Base-by-base conservation (phyloP, 176 grass and related monocot species). In the Oryza glaberrima region DNA sequence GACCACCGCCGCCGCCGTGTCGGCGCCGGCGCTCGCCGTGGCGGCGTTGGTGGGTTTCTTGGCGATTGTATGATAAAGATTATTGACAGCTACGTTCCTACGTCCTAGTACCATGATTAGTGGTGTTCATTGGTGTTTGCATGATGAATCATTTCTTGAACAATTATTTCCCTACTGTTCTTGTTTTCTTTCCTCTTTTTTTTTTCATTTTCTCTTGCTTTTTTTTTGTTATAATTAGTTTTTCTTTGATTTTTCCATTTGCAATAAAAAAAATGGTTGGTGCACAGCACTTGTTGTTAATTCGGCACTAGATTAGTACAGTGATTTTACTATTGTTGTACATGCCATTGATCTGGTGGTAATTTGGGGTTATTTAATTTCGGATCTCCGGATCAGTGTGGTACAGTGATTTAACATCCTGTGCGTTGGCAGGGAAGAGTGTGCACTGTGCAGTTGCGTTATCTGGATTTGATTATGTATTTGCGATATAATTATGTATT, bases 1-100 rank as follows among this genome's bases (percentile, higher is more conserved):
- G 7, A 3, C 77, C 4, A 3, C 77, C 4, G 1, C 12, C 0
- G 68, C 22, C 71, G 61, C 68, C 38, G 80, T 77, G 8, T 86
- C 84, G 3, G 77, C 71, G 70, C 34, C 72, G 19, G 70, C 71
- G 5, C 70, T 87, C 69, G 8, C 64, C 3, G 51, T 1, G 65
- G 13, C 84, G 28, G 85, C 81, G 0, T 22, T 87, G 70, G 35
- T 84, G 70, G 89, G 89, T 5, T 47, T 91, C 52, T 71, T 91
- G 71, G 85, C 6, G 76, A 6, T 75, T 45, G 65, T 81, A 76
- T 87, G 74, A 52, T 63, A 61, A 61, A 51, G 40, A 41, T 41
- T 41, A 4, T 67, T 14, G 26, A 22, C 16, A 3, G 5, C 26
- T 20, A 52, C 30, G 26, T 26, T 32, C 30, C 30, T 32, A 32